These are phyloP conservation scores for Quercus variabilis DNA, from an alignment of 306 rosid genomes.

Conservation along the genomic window DNA sequence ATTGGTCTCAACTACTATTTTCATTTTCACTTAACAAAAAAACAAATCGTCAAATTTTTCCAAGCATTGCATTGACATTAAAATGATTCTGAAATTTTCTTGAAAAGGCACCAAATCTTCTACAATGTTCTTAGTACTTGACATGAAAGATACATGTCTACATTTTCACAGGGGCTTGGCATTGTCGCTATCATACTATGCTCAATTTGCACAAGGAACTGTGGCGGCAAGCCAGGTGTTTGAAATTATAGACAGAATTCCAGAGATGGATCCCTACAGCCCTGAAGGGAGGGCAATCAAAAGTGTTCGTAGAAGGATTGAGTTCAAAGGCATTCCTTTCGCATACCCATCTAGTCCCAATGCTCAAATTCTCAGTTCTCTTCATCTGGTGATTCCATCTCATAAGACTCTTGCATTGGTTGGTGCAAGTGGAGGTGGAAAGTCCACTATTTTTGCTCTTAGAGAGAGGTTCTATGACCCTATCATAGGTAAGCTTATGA, in stretches of 20 bases:
- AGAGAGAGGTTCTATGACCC: slow-evolving; percentile 89
- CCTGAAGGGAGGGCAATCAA: slow-evolving; percentile 51
- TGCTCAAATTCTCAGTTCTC: slow-evolving; percentile 49
- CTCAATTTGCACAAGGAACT: slow-evolving; percentile 85
- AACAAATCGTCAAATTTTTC: no score
- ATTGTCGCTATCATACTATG: slow-evolving; percentile 75
- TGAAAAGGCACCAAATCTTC: no score
- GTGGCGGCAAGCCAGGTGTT: slow-evolving; percentile 85
- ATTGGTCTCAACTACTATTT: no score
- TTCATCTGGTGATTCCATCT: slow-evolving; percentile 65
- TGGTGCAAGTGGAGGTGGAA: slow-evolving; percentile 95
- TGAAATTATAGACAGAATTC: slow-evolving; percentile 69
- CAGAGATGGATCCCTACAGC: slow-evolving; percentile 79
- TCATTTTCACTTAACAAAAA: no score
- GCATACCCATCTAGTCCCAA: slow-evolving; percentile 79
- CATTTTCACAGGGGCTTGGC: slow-evolving; percentile 70
- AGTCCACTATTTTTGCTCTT: slow-evolving; percentile 84
- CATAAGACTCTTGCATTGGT: slow-evolving; percentile 73
- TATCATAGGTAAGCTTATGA: slow-evolving; percentile 41
- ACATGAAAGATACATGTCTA: background rate
- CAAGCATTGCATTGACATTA: no score
- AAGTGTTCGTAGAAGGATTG: slow-evolving; percentile 60
- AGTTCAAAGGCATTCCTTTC: slow-evolving; percentile 63
- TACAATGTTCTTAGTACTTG: background rate
- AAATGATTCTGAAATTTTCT: no score